Conservation (phyloP, 1,284 basidiomycete genomes). For the Melampsora americana region DNA sequence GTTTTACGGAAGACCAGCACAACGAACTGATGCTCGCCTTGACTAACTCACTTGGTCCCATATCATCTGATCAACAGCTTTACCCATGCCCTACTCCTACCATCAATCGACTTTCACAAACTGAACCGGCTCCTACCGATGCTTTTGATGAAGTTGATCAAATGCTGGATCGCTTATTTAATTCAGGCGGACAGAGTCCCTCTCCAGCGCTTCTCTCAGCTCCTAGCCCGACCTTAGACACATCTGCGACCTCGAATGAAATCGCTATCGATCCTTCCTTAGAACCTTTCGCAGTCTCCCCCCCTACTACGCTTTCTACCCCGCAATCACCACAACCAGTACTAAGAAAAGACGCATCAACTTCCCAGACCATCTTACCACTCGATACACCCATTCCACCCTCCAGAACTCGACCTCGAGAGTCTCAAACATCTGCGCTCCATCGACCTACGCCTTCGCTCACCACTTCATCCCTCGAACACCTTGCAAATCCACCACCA, state of each 20-base stretch:
- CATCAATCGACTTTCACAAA: background rate
- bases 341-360: constrained; percentile 6
- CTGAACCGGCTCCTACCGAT: background rate
- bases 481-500: constrained; percentile 37
- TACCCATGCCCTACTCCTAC: background rate
- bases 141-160: constrained; percentile 1
- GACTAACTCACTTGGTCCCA: background rate
- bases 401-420: background rate
- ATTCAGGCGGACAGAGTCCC: background rate
- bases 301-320: background rate
- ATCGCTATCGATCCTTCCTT: constrained; percentile 4
- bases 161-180: constrained; percentile 2
- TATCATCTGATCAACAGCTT: background rate
- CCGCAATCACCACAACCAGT: background rate
- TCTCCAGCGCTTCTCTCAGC: background rate
- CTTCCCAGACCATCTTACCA: background rate
- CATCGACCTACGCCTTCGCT: constrained; percentile 10
- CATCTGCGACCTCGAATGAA: background rate
- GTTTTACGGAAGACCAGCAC: background rate
- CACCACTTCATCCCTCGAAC: constrained; percentile 35
- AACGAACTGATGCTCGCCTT: background rate
- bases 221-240: background rate
- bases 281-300: background rate
- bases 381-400: background rate
- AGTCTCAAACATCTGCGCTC: background rate